These are phyloP conservation scores for Sarcodon aspratus DNA, from an alignment of 768 basidiomycete genomes.

Conservation along the genomic window DNA sequence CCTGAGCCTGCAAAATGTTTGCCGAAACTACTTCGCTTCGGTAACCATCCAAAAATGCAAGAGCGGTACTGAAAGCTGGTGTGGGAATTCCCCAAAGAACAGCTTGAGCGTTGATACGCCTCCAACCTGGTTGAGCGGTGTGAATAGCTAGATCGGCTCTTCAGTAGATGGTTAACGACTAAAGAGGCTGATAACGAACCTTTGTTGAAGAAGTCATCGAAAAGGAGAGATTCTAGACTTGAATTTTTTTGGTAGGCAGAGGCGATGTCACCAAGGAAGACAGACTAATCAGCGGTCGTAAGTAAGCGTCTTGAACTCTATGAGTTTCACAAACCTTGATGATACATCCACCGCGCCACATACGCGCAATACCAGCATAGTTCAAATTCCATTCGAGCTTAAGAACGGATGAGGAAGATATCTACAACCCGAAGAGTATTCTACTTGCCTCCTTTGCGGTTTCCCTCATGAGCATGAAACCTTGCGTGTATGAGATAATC, in stretches of 20 bases:
- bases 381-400: constrained; percentile 85
- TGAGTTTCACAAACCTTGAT: constrained; percentile 59
- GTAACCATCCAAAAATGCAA: constrained; percentile 99
- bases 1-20: constrained; percentile 91
- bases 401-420: background rate
- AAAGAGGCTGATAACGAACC: constrained; percentile 26
- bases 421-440: background rate
- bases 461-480: constrained; percentile 99
- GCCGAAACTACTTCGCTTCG: constrained; percentile 91
- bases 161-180: constrained; percentile 1
- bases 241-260: constrained; percentile 79
- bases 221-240: constrained; percentile 83
- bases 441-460: constrained; percentile 78
- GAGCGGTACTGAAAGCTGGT: constrained; percentile 94
- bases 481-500: constrained; percentile 99
- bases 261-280: constrained; percentile 92
- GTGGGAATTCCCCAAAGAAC: constrained; percentile 97
- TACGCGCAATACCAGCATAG: constrained; percentile 93
- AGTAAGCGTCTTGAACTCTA: constrained; percentile 11
- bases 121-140: constrained; percentile 95
- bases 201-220: constrained; percentile 97
- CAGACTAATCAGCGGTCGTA: constrained; percentile 28
- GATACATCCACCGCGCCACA: constrained; percentile 99
- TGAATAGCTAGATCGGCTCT: constrained; percentile 50
- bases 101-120: constrained; percentile 92